phyloP scores from a whole-genome alignment of 2,329 filamentous ascomycete genomes.

The Blastomyces parvus region DNA sequence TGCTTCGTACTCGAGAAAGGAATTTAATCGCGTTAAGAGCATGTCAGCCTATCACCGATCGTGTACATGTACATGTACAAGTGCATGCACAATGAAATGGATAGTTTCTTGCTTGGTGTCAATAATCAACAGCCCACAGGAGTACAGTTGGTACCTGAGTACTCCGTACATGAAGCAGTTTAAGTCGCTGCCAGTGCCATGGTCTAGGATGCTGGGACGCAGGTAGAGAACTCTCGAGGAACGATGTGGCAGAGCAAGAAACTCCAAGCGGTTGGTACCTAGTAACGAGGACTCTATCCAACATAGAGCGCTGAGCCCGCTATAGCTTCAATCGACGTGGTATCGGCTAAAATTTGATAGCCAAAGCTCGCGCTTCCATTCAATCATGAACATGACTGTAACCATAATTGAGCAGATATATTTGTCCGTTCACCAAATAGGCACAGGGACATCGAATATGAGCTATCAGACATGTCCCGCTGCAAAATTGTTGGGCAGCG shows the following conservation, averaged over 20 bases:
- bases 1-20: not conserved
- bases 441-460: not conserved
- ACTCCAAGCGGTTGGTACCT: not conserved
- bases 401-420: not conserved
- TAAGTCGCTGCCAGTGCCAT: not conserved
- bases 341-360: not conserved
- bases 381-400: not conserved
- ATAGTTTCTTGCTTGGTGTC: not conserved
- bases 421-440: not conserved
- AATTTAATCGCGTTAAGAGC: too few relatives aligned
- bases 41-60: not conserved
- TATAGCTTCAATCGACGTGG: not conserved
- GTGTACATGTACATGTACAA: not conserved
- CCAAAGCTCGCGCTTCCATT: not conserved
- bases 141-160: not conserved
- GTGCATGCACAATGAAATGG: not conserved
- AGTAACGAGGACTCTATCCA: not conserved
- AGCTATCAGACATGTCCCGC: not conserved
- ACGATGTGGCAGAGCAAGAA: not conserved
- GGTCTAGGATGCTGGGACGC: not conserved
- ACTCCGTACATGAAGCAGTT: not conserved
- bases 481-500: not conserved
- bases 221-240: not conserved
- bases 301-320: not conserved
- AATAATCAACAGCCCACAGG: not conserved